Percentiles rank a stretch among this genome's conserved stretches.
phyloP scores from a whole-genome alignment of 306 rosid species.

The Datisca glomerata region DNA sequence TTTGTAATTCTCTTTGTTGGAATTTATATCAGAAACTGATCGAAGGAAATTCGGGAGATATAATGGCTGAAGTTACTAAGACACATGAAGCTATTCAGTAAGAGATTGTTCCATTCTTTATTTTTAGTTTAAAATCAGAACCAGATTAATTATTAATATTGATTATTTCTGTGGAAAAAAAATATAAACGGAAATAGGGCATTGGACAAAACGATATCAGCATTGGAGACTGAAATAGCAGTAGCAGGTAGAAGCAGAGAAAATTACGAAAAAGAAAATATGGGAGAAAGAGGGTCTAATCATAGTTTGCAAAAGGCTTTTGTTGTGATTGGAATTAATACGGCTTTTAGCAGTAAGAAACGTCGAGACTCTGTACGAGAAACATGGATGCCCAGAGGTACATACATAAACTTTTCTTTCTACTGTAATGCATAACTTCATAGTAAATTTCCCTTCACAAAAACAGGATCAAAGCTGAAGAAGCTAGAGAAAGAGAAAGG shows the following conservation, averaged over 20 bases:
- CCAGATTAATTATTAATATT: too few relatives aligned
- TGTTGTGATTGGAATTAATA: slow-evolving; percentile 79
- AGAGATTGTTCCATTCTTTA: neutral
- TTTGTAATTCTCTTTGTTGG: neutral
- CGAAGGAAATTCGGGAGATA: slow-evolving; percentile 41
- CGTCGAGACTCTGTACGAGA: slow-evolving; percentile 63
- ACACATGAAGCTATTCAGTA: slow-evolving; percentile 78
- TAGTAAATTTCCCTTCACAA: too few relatives aligned
- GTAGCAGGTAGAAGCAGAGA: slow-evolving; percentile 30
- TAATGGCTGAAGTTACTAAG: slow-evolving; percentile 59
- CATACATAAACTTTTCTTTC: neutral
- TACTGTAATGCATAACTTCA: neutral
- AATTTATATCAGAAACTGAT: slow-evolving; percentile 39
- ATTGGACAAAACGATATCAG: slow-evolving; percentile 59
- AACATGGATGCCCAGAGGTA: slow-evolving; percentile 82
- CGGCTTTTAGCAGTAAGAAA: slow-evolving; percentile 79
- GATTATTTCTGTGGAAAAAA: too few relatives aligned
- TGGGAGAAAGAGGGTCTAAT: neutral
- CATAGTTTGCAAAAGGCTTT: slow-evolving; percentile 41
- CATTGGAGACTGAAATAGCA: slow-evolving; percentile 63
- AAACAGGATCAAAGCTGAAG: slow-evolving; percentile 40
- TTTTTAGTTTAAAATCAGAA: neutral
- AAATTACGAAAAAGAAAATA: slow-evolving; percentile 6
- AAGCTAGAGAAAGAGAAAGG: slow-evolving; percentile 74
- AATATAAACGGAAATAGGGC: too few relatives aligned